Evolutionary conservation across 2,329 filamentous ascomycete species (phyloP).

Genomic region (Whalleya microplaca): DNA sequence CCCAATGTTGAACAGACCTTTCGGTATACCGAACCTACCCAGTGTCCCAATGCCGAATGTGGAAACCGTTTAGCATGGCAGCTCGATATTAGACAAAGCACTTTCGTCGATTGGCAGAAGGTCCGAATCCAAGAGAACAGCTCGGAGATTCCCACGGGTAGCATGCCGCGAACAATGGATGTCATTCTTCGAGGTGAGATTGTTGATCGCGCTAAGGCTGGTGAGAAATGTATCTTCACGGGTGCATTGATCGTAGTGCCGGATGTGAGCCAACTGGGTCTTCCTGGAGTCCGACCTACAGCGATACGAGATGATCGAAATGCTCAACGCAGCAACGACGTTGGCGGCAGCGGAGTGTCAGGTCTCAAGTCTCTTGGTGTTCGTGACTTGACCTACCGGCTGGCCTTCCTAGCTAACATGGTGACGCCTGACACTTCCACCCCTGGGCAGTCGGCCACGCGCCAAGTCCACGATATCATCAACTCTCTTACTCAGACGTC

Average conservation of each 20-base stretch:
- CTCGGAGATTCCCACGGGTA: slow-evolving; percentile 95
- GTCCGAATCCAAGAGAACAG: slow-evolving; percentile 98
- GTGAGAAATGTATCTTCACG: slow-evolving; percentile 98
- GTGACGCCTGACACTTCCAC: slow-evolving; percentile 86
- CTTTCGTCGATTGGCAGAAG: slow-evolving; percentile 99
- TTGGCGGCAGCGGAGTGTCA: slow-evolving; percentile 80
- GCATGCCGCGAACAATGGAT: slow-evolving; percentile 98
- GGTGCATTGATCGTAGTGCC: slow-evolving; percentile 95
- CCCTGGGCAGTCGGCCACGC: slow-evolving; percentile 73
- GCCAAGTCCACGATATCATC: slow-evolving; percentile 82
- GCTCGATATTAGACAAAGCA: slow-evolving; percentile 94
- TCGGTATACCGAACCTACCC: slow-evolving; percentile 93
- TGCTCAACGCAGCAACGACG: slow-evolving; percentile 73
- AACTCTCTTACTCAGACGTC: slow-evolving; percentile 78
- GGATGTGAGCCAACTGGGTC: slow-evolving; percentile 90
- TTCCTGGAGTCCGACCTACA: slow-evolving; percentile 83
- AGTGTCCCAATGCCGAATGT: slow-evolving; percentile 88
- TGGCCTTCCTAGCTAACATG: slow-evolving; percentile 98
- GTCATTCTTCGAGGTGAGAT: slow-evolving; percentile 96
- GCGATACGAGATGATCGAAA: slow-evolving; percentile 82
- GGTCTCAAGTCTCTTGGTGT: slow-evolving; percentile 93
- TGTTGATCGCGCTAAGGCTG: slow-evolving; percentile 94
- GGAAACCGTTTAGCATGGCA: slow-evolving; percentile 93
- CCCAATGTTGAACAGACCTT: slow-evolving; percentile 97
- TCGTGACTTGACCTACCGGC: slow-evolving; percentile 88